Evolutionary conservation across 1,284 basidiomycete species (phyloP).

Genomic region (Ganoderma meredithae): DNA sequence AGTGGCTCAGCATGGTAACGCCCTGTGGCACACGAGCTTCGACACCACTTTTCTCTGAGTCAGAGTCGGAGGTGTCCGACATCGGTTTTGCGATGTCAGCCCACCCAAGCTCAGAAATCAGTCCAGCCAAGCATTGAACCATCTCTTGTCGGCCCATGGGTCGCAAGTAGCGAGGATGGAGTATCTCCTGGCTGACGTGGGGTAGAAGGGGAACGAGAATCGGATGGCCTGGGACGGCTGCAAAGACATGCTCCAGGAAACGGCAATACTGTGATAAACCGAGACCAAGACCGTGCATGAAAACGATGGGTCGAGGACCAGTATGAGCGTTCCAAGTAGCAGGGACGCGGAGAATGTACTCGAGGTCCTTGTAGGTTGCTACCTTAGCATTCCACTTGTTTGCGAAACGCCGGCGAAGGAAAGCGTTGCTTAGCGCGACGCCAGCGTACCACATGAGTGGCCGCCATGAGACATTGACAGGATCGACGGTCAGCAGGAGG

Average conservation of each 20-base stretch:
- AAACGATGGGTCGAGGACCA: constrained; percentile 77
- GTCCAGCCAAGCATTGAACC: constrained; percentile 61
- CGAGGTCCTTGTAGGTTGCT: constrained; percentile 62
- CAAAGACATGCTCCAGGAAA: constrained; percentile 58
- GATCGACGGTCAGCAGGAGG: constrained; percentile 83
- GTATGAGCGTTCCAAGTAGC: constrained; percentile 62
- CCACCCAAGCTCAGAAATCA: constrained; percentile 76
- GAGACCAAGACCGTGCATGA: constrained; percentile 88
- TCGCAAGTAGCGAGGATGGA: constrained; percentile 74
- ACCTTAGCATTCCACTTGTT: constrained; percentile 56
- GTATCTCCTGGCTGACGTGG: constrained; percentile 85
- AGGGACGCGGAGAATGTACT: constrained; percentile 83
- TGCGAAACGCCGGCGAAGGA: constrained; percentile 54
- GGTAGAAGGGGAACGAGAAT: constrained; percentile 84
- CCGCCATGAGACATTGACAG: constrained; percentile 70
- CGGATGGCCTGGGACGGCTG: constrained; percentile 70
- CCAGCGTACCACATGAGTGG: constrained; percentile 78
- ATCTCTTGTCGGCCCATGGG: constrained; percentile 74
- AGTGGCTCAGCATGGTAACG: constrained; percentile 85
- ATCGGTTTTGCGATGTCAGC: constrained; percentile 41
- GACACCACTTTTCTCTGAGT: constrained; percentile 10
- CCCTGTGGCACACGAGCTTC: constrained; percentile 49
- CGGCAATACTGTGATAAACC: constrained; percentile 74
- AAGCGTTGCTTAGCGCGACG: constrained; percentile 62
- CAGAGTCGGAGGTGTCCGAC: constrained; percentile 22